A percentile compares a stretch with the other conserved stretches of the same genome.
These are phyloP conservation scores for Trichoderma atrobrunneum DNA, from an alignment of 2,329 filamentous ascomycete genomes.

Conservation along the genomic window DNA sequence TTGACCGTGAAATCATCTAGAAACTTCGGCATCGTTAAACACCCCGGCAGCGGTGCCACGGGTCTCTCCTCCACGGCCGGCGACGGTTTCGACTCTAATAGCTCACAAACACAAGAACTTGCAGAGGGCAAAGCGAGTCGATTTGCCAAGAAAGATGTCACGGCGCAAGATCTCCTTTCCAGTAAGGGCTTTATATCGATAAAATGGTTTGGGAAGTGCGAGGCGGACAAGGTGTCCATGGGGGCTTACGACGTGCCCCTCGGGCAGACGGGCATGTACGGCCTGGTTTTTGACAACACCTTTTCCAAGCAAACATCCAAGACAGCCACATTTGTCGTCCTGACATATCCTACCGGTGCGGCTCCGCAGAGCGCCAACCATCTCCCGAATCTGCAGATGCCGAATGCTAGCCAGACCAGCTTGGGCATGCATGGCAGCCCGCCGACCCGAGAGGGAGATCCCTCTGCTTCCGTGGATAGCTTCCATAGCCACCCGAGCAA, in stretches of 20 bases:
- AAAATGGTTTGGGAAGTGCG: conserved; percentile 91
- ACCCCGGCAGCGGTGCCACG: conserved; percentile 70
- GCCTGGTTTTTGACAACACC: conserved; percentile 96
- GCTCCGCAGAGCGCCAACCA: conserved; percentile 73
- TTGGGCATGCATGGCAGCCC: conserved; percentile 49
- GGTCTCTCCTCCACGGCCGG: conserved; percentile 43
- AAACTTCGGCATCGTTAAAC: conserved; percentile 97
- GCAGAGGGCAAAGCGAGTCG: conserved; percentile 47
- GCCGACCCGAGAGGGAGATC: conserved; percentile 39
- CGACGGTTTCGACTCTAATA: conserved; percentile 45
- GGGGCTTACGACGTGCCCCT: conserved; percentile 77
- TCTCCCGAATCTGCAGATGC: conserved; percentile 56
- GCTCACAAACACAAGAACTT: conserved; percentile 44
- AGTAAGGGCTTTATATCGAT: conserved; percentile 67
- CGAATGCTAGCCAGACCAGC: conserved; percentile 49
- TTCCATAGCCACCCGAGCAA: conserved; percentile 50
- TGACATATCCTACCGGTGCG: conserved; percentile 85
- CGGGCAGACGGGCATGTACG: conserved; percentile 87
- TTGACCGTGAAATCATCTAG: conserved; percentile 35
- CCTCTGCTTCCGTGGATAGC: conserved; percentile 59
- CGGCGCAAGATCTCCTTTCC: conserved; percentile 61
- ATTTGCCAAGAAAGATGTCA: conserved; percentile 56
- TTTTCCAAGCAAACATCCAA: conserved; percentile 96
- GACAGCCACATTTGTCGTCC: conserved; percentile 87
- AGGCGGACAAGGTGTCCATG: conserved; percentile 91